phyloP scores from a whole-genome alignment of 345 rosid species.

The sweet orange (Citrus sinensis) region DNA sequence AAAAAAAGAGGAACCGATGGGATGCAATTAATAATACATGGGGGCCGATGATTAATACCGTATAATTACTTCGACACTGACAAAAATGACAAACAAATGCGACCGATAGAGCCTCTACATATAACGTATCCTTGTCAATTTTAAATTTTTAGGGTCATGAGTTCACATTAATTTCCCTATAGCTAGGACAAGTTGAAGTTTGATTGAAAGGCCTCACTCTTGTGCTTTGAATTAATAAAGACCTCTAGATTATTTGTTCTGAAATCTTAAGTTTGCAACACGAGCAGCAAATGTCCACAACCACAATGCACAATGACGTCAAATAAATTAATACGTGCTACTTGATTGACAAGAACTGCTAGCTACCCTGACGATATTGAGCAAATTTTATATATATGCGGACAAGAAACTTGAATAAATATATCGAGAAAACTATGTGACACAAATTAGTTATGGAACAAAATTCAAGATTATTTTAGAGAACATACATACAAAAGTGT shows the following conservation, averaged over 20 bases:
- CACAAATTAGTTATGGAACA: background rate
- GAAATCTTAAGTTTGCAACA: background rate
- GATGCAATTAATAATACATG: too few relatives aligned
- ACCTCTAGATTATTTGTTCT: background rate
- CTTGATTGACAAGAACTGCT: background rate
- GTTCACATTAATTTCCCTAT: background rate
- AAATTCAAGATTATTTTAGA: background rate
- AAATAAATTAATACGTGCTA: background rate
- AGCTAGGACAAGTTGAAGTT: too few relatives aligned
- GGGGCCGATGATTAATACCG: too few relatives aligned
- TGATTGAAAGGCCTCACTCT: background rate
- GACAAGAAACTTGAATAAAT: background rate
- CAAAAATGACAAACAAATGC: background rate
- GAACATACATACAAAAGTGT: background rate
- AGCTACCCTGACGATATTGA: background rate
- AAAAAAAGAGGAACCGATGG: too few relatives aligned
- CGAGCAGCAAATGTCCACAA: background rate
- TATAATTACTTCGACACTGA: too few relatives aligned
- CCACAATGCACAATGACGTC: background rate
- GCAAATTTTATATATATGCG: background rate
- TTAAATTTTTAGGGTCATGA: background rate
- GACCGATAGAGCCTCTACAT: too few relatives aligned
- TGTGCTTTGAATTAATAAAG: background rate
- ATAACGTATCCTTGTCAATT: background rate
- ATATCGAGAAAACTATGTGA: background rate